phyloP scores from a whole-genome alignment of 495 filamentous ascomycete genomes.

The Durotheca rogersii region DNA sequence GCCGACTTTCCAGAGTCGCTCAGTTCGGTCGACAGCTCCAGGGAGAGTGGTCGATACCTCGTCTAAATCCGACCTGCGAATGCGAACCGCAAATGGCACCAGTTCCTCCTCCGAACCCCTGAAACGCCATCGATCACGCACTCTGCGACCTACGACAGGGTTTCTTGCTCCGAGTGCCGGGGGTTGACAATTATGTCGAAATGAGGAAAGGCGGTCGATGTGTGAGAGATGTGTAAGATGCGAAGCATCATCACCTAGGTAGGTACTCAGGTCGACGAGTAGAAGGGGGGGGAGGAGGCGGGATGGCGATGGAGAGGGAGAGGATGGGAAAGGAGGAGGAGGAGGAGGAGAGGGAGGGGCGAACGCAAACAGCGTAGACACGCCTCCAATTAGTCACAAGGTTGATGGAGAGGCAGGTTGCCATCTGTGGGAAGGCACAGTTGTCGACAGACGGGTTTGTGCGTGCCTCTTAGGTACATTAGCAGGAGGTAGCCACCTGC shows the following conservation, averaged over 20 bases:
- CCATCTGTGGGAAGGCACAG: no score
- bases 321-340: no score
- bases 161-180: constrained; percentile 15
- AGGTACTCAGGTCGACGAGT: constrained; percentile 9
- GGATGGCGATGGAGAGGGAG: no score
- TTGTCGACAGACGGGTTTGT: no score
- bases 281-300: constrained; percentile 13
- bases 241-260: no score
- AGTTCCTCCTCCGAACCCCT: constrained; percentile 6
- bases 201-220: constrained; percentile 18
- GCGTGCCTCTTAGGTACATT: no score
- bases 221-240: constrained; percentile 18
- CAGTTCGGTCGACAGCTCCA: constrained; percentile 11
- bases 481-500: background rate
- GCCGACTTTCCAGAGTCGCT: constrained; percentile 24
- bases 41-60: constrained; percentile 21
- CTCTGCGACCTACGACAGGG: constrained; percentile 9
- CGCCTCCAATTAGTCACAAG: no score
- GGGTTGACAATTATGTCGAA: constrained; percentile 29
- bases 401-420: no score
- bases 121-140: constrained; percentile 24
- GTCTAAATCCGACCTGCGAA: constrained; percentile 18
- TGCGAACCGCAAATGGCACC: background rate
- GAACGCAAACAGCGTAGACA: no score
- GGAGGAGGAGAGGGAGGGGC: no score